Evolutionary conservation across 2,329 filamentous ascomycete genomes (phyloP), one percentile per base, ranked within the genome.

Genomic region (Aspergillus pseudoterreus): DNA sequence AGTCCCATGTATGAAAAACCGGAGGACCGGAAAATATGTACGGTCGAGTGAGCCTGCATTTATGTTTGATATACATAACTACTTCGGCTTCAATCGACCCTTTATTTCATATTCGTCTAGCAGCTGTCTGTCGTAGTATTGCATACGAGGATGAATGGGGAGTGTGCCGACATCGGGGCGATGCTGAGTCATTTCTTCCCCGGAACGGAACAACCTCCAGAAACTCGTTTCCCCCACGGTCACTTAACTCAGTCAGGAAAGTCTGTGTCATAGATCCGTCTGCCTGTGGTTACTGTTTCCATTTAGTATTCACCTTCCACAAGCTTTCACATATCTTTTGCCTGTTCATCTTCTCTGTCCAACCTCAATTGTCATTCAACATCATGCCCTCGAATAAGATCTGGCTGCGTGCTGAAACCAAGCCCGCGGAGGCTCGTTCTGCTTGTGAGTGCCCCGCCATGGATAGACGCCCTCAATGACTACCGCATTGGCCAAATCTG

Each of bases 391-490:
- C 69, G 51, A 73, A 70, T 60, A 67, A 74, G 66, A 72, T 82
- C 59, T 82, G 80, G 65, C 73, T 83, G 55, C 78, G 81, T 55
- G 78, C 81, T 54, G 81, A 84, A 71, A 79, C 78, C 61, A 83
- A 83, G 78, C 77, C 77, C 52, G 74, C 78, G 52, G 79, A 82
- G 71, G 78, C 78, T 64, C 77, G 80, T 52, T 79, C 79, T 53
- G 74, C 77, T 46, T 69, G 70, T 72, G 54, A 62, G 69, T 64
- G 43, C n/a, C 39, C 19, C 19, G 19, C 39, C 39, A 42, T 42
- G 15, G 9, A 6, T n/a, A 42, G 19, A 17, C 24, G n/a, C 10
- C 19, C 14, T 38, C 22, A 43, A 19, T 19, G 17, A n/a, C 19
- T 8, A 43, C 41, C 4, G 27, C 27, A 30, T 30, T 11, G 27